Evolutionary conservation across 2,329 filamentous ascomycete genomes (phyloP), one percentile per base, ranked within the genome.

Genomic region (Neonectria ditissima): DNA sequence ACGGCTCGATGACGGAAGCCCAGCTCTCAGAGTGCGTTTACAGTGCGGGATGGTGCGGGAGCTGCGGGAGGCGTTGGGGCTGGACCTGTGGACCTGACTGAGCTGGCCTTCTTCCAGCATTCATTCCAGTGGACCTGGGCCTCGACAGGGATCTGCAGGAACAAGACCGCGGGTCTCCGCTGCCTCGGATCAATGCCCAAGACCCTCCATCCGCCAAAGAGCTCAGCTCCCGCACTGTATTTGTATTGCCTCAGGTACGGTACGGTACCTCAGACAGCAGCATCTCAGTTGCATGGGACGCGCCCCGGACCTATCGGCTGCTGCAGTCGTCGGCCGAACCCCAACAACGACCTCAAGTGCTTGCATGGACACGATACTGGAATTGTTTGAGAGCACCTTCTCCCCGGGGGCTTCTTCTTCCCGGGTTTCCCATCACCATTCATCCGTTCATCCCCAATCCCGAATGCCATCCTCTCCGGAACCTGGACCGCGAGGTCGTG

Each of bases 161-260:
- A 65, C 63, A 48, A 62, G 32, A 39, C 51, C 54, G n/a, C 55
- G 53, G 43, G 60, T 55, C 51, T 51, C 63, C 56, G 44, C 47
- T 32, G 47, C 63, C 52, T 63, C 56, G 56, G 60, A 56, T 60
- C 63, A 63, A 47, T 55, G 60, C 63, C 56, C 59, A 48, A 61
- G 50, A 9, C 32, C 26, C 32, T 32, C 59, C 44, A 44, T 50
- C 26, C 11, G 10, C n/a, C 43, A 47, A 11, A 24, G 5, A 30
- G 24, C 24, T 48, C 26, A 5, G 26, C 16, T 30, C n/a, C 28
- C 28, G 44, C 50, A 28, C 37, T 47, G 51, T 52, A 24, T 56
- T 37, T 47, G 51, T 52, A 24, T 56, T 37, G 50, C 48, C 24
- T 63, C 51, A 63, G 45, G 55, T 63, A 30, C 22, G 26, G 45